Conservation (phyloP, 805 yeast genomes). For the Yarrowia yakushimensis region DNA sequence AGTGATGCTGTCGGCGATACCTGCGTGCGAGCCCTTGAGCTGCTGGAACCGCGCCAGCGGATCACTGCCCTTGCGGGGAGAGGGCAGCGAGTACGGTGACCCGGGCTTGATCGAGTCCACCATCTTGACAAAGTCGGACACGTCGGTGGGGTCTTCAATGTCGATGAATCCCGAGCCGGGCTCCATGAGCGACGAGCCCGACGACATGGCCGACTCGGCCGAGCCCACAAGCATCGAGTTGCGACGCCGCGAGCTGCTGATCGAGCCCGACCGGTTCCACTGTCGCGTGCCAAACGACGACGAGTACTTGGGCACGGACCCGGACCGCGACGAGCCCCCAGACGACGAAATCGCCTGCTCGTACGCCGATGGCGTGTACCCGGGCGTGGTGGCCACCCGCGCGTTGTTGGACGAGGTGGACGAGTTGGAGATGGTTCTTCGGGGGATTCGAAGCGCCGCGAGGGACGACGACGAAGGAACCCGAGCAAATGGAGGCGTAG, state of each 20-base stretch:
- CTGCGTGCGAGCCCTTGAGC: conserved; percentile 37
- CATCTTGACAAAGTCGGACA: conserved; percentile 67
- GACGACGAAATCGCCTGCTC: conserved; percentile 32
- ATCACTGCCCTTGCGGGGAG: conserved; percentile 23
- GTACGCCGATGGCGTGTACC: conserved; percentile 30
- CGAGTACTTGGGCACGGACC: conserved; percentile 32
- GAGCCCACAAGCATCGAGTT: conserved; percentile 40
- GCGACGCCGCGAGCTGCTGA: conserved; percentile 57
- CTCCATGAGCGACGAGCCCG: conserved; percentile 32
- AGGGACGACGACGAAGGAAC: conserved; percentile 47
- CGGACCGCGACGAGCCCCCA: conserved; percentile 32
- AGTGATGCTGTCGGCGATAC: conserved; percentile 39
- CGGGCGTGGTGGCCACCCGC: conserved; percentile 2
- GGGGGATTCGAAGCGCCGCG: conserved; percentile 42
- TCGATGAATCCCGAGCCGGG: conserved; percentile 46
- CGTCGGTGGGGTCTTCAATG: conserved; percentile 39
- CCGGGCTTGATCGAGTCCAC: conserved; percentile 62
- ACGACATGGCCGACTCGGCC: conserved; percentile 30
- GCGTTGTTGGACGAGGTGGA: conserved; percentile 27
- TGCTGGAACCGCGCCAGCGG: conserved; percentile 39
- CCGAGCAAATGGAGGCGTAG: conserved; percentile 37
- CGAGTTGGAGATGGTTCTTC: conserved; percentile 30
- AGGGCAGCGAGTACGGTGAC: conserved; percentile 34
- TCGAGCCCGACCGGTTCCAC: conserved; percentile 32
- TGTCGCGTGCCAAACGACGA: conserved; percentile 40